A percentile compares a stretch with the other conserved stretches of the same genome.
Evolutionary conservation across 768 basidiomycete genomes (phyloP).

Genomic region (Collybia sordida): DNA sequence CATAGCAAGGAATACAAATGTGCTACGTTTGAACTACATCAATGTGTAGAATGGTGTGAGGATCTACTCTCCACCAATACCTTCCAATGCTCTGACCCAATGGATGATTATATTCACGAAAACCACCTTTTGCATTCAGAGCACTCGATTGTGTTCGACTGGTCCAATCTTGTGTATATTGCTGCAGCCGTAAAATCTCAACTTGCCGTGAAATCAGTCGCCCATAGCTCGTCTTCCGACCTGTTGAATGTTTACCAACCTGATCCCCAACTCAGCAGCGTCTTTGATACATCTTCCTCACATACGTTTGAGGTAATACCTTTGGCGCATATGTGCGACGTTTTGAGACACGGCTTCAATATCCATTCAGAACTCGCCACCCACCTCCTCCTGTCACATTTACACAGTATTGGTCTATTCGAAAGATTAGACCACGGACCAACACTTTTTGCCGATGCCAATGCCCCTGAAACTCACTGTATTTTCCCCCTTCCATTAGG

Average conservation of each 20-base stretch:
- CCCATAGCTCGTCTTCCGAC: constrained; percentile 32
- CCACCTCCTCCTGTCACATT: constrained; percentile 52
- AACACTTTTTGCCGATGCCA: constrained; percentile 33
- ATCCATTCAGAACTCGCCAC: constrained; percentile 55
- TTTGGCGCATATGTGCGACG: constrained; percentile 58
- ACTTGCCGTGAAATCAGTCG: constrained; percentile 19
- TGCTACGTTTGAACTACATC: constrained; percentile 63
- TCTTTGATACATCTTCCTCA: constrained; percentile 17
- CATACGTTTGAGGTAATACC: constrained; percentile 60
- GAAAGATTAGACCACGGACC: constrained; percentile 39
- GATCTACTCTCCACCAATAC: constrained; percentile 42
- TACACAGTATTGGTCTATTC: constrained; percentile 65
- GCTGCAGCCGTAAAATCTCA: constrained; percentile 55
- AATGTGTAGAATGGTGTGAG: constrained; percentile 48
- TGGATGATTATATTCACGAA: constrained; percentile 55
- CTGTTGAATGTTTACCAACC: constrained; percentile 44
- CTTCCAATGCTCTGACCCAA: constrained; percentile 41
- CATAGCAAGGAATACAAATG: constrained; percentile 30
- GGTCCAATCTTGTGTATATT: constrained; percentile 63
- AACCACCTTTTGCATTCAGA: constrained; percentile 38
- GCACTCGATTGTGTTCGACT: constrained; percentile 62
- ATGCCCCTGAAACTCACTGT: constrained; percentile 38
- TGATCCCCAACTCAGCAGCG: constrained; percentile 18
- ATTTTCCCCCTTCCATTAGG: constrained; percentile 69
- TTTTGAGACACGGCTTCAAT: constrained; percentile 58